A percentile compares a stretch with the other conserved stretches of the same genome.
Evolutionary conservation across 2,329 filamentous ascomycete genomes (phyloP).

Genomic region (Trichophyton verrucosum): DNA sequence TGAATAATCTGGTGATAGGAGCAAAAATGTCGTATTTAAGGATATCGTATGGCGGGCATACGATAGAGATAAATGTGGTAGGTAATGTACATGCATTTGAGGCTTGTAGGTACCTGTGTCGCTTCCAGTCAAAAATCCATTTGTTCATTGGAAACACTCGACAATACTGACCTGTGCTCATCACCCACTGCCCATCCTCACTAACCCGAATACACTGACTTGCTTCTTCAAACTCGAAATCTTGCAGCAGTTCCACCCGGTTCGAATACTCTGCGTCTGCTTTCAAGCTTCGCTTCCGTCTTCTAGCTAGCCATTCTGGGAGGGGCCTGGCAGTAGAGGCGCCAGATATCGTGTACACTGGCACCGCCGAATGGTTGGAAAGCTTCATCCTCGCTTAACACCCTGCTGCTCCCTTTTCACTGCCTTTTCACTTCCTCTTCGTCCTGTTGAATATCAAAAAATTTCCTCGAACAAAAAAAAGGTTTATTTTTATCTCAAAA

Average conservation of each 20-base stretch:
- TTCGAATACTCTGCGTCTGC: conserved; percentile 86
- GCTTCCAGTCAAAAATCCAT: background rate
- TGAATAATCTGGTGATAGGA: conserved; percentile 81
- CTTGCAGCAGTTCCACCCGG: conserved; percentile 85
- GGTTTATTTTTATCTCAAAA: no score
- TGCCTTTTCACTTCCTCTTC: no score
- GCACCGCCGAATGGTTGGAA: conserved; percentile 60
- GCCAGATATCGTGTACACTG: conserved; percentile 90
- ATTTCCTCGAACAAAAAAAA: no score
- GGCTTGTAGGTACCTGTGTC: conserved; percentile 52
- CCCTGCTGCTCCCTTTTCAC: no score
- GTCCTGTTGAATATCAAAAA: no score
- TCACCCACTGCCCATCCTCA: conserved; percentile 93
- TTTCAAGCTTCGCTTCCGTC: conserved; percentile 82
- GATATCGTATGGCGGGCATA: conserved; percentile 84
- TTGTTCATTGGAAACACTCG: background rate
- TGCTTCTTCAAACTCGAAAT: conserved; percentile 96
- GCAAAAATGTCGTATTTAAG: conserved; percentile 78
- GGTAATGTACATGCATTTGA: conserved; percentile 90
- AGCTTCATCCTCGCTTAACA: conserved; percentile 32
- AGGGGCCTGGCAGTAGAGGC: conserved; percentile 75
- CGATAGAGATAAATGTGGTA: conserved; percentile 85
- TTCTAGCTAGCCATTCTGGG: conserved; percentile 87
- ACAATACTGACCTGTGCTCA: conserved; percentile 62
- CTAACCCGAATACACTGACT: conserved; percentile 80